phyloP scores from a whole-genome alignment of 2,329 filamentous ascomycete genomes.

The Anisogramma anomala region DNA sequence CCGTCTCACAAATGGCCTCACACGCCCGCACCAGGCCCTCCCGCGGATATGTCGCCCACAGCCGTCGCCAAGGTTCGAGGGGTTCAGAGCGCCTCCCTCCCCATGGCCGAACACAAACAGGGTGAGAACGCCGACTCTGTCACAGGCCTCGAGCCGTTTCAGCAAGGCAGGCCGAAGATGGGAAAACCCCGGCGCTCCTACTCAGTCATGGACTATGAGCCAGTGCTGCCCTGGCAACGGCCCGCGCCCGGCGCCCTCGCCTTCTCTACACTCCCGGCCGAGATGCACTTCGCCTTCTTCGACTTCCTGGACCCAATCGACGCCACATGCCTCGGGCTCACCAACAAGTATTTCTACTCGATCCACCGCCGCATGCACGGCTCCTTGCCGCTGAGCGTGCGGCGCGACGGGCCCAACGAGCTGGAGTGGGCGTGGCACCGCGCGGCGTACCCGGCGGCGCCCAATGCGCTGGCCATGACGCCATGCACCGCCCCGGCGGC shows the following conservation, averaged over 20 bases:
- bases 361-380: conserved; percentile 47
- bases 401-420: conserved; percentile 49
- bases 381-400: conserved; percentile 42
- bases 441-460: conserved; percentile 29
- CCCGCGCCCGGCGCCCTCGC: conserved; percentile 31
- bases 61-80: not conserved
- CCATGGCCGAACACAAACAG: conserved; percentile 1
- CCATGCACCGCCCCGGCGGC: conserved; percentile 4
- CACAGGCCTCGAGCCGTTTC: conserved; percentile 9
- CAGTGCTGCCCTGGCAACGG: conserved; percentile 36
- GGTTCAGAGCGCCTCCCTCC: not conserved
- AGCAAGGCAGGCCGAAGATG: conserved; percentile 24
- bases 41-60: not conserved
- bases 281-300: conserved; percentile 49
- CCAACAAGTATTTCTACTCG: conserved; percentile 45
- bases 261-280: conserved; percentile 42
- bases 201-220: conserved; percentile 50
- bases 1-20: conserved; percentile 4
- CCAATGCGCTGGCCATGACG: conserved; percentile 10
- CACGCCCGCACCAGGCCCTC: not conserved
- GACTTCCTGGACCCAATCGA: conserved; percentile 54
- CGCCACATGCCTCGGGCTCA: conserved; percentile 49
- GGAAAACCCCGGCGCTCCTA: conserved; percentile 43
- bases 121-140: conserved; percentile 15
- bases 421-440: conserved; percentile 54